phyloP scores from a whole-genome alignment of 2,329 filamentous ascomycete genomes.

The Pleurostoma richardsiae region DNA sequence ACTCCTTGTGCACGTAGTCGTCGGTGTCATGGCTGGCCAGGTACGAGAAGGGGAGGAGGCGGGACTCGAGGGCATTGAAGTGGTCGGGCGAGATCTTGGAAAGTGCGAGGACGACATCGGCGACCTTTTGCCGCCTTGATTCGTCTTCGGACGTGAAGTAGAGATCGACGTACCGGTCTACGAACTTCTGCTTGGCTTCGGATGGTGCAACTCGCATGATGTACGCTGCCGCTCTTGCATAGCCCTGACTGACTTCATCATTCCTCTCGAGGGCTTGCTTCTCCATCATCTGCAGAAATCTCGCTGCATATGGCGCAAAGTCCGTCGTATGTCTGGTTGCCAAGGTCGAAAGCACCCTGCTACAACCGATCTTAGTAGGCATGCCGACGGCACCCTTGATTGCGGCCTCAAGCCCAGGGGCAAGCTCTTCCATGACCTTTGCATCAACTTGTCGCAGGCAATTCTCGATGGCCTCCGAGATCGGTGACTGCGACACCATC shows the following conservation, averaged over 20 bases:
- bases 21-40: slow-evolving; percentile 82
- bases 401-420: slow-evolving; percentile 66
- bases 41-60: slow-evolving; percentile 81
- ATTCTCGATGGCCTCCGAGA: slow-evolving; percentile 88
- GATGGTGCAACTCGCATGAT: slow-evolving; percentile 59
- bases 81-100: slow-evolving; percentile 86
- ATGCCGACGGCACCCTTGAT: slow-evolving; percentile 86
- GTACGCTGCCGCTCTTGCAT: slow-evolving; percentile 83
- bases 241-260: slow-evolving; percentile 86
- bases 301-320: slow-evolving; percentile 69
- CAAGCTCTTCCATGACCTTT: slow-evolving; percentile 68
- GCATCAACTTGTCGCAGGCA: slow-evolving; percentile 81
- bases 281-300: slow-evolving; percentile 72
- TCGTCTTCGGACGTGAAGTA: slow-evolving; percentile 84
- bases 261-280: slow-evolving; percentile 87
- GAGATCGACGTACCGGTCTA: slow-evolving; percentile 53
- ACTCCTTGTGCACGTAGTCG: slow-evolving; percentile 73
- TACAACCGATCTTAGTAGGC: slow-evolving; percentile 90
- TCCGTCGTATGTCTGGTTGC: slow-evolving; percentile 73
- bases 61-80: slow-evolving; percentile 70
- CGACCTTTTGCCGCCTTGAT: slow-evolving; percentile 65
- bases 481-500: slow-evolving; percentile 77
- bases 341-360: slow-evolving; percentile 76
- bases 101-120: slow-evolving; percentile 77
- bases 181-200: slow-evolving; percentile 44